Evolutionary conservation across 352 stramenopile species (phyloP).

Genomic region (Pythium phragmitis): DNA sequence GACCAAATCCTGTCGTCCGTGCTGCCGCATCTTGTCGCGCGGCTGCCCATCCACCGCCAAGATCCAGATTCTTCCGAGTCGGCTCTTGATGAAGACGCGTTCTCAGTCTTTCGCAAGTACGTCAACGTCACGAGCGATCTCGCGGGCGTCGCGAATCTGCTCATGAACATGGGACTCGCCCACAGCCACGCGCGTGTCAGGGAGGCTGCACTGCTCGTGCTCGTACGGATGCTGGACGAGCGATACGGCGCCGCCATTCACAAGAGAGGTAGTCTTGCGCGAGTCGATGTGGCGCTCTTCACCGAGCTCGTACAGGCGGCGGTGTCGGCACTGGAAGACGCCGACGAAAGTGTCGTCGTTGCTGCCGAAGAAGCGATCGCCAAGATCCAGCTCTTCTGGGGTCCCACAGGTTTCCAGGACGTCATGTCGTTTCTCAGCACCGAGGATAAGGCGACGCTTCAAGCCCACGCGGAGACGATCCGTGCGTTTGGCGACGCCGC

Average conservation of each 20-base stretch:
- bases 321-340: constrained; percentile 60
- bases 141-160: constrained; percentile 48
- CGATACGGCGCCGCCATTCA: constrained; percentile 28
- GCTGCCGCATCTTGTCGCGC: constrained; percentile 60
- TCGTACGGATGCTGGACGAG: constrained; percentile 58
- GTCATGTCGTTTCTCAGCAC: constrained; percentile 56
- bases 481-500: constrained; percentile 43
- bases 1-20: constrained; percentile 72
- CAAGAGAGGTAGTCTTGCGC: constrained; percentile 13
- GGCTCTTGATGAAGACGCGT: constrained; percentile 50
- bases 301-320: constrained; percentile 54
- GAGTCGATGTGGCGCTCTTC: constrained; percentile 54
- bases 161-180: constrained; percentile 63
- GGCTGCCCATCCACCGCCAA: constrained; percentile 26
- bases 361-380: constrained; percentile 60
- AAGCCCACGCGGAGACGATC: constrained; percentile 48
- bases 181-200: constrained; percentile 38
- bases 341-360: constrained; percentile 56
- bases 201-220: constrained; percentile 45
- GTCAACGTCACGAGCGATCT: constrained; percentile 59
- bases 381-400: constrained; percentile 66
- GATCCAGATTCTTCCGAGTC: constrained; percentile 1
- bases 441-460: constrained; percentile 60
- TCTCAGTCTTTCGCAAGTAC: constrained; percentile 68
- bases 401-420: constrained; percentile 32